These are phyloP conservation scores for Lyophyllum atratum DNA, from an alignment of 768 basidiomycete genomes.

Conservation along the genomic window DNA sequence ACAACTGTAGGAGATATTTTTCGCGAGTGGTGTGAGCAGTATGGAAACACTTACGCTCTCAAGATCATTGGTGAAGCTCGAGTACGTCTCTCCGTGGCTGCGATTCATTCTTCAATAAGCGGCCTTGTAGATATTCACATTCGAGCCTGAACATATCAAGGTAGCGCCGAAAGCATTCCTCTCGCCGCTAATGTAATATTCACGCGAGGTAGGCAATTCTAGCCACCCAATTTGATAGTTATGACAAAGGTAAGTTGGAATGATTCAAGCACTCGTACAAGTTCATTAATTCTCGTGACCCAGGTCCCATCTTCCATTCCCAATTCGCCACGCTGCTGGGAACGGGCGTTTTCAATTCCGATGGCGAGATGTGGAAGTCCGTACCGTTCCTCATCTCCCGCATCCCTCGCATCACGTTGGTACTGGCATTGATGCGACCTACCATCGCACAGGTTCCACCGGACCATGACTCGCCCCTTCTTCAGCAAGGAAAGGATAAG, in stretches of 20 bases:
- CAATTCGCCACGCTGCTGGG: constrained; percentile 46
- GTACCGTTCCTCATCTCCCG: neutral
- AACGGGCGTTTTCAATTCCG: constrained; percentile 59
- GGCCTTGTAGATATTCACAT: constrained; percentile 35
- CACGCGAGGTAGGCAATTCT: constrained; percentile 34
- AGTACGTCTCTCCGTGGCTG: constrained; percentile 18
- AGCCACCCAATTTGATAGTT: constrained; percentile 48
- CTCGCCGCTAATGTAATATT: neutral
- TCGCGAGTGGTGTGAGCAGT: constrained; percentile 21
- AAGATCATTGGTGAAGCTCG: constrained; percentile 31
- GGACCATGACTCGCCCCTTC: constrained; percentile 70
- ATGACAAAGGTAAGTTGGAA: constrained; percentile 43
- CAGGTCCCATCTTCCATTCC: constrained; percentile 25
- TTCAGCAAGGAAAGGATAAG: constrained; percentile 62
- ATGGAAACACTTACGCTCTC: constrained; percentile 26
- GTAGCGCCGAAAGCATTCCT: constrained; percentile 12
- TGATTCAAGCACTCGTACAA: neutral
- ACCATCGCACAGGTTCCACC: constrained; percentile 50
- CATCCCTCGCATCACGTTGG: no score
- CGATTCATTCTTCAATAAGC: neutral
- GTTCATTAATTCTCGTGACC: neutral
- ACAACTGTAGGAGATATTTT: constrained; percentile 28
- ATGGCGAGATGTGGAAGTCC: constrained; percentile 76
- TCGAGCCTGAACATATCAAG: constrained; percentile 51
- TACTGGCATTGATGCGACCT: neutral